Evolutionary conservation across 129 eudicot species (phyloP).

Genomic region (Silybum marianum): DNA sequence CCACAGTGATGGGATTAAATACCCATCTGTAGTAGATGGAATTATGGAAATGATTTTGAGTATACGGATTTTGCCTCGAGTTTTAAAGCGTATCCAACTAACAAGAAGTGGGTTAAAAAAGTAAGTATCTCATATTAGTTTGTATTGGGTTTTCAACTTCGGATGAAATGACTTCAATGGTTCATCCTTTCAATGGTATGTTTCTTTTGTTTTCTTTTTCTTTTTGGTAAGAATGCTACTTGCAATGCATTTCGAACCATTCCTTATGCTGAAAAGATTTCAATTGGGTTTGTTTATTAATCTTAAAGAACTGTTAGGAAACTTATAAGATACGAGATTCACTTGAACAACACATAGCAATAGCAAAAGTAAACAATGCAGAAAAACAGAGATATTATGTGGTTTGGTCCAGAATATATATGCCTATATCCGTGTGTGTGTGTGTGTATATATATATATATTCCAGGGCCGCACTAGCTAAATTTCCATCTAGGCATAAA

Average conservation of each 20-base stretch:
- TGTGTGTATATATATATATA: too few relatives aligned
- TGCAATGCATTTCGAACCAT: background rate
- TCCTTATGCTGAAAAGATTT: background rate
- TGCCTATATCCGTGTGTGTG: too few relatives aligned
- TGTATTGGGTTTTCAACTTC: slow-evolving; percentile 7
- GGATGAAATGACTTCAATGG: background rate
- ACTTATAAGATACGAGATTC: background rate
- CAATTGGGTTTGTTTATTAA: background rate
- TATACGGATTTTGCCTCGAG: background rate
- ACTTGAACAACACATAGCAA: background rate
- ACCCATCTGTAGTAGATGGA: background rate
- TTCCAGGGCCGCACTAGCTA: background rate
- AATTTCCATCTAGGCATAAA: background rate
- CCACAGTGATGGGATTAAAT: background rate
- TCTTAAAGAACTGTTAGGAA: background rate
- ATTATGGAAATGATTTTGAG: background rate
- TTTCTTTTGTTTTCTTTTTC: too few relatives aligned
- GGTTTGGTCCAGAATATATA: background rate
- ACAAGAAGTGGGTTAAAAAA: background rate
- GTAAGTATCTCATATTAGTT: background rate
- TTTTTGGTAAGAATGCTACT: background rate
- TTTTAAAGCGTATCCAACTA: background rate
- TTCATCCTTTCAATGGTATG: background rate
- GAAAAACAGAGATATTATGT: background rate
- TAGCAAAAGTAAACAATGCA: background rate